Evolutionary conservation across 164 flowering plant species (phyloP).

Genomic region (Annona squamosa): DNA sequence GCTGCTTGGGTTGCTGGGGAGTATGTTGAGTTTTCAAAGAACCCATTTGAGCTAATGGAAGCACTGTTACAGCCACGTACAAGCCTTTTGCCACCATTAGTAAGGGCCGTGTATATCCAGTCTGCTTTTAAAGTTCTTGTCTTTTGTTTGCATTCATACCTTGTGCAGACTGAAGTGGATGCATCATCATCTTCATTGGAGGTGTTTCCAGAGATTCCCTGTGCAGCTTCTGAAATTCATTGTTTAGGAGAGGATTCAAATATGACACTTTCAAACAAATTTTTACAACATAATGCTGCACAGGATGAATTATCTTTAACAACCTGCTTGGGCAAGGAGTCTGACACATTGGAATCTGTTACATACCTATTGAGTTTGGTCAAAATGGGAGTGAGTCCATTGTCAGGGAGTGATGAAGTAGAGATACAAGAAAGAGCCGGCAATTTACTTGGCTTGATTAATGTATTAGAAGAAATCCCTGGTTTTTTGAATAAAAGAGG

Average conservation of each 20-base stretch:
- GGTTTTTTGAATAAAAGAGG: constrained; percentile 24
- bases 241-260: constrained; percentile 23
- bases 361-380: constrained; percentile 36
- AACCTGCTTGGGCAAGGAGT: constrained; percentile 12
- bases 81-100: constrained; percentile 60
- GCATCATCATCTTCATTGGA: constrained; percentile 21
- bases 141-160: constrained; percentile 45
- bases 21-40: constrained; percentile 65
- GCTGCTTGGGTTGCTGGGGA: constrained; percentile 95
- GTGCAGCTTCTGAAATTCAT: constrained; percentile 14
- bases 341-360: constrained; percentile 40
- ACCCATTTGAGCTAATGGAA: constrained; percentile 71
- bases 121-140: constrained; percentile 69
- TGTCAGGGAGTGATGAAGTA: constrained; percentile 54
- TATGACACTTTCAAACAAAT: constrained; percentile 17
- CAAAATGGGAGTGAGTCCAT: constrained; percentile 54
- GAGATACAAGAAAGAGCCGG: constrained; percentile 74
- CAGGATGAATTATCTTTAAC: constrained; percentile 10
- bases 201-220: constrained; percentile 17
- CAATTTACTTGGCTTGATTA: constrained; percentile 61
- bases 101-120: constrained; percentile 77
- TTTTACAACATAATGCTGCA: constrained; percentile 16
- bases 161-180: constrained; percentile 21
- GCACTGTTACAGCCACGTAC: constrained; percentile 87
- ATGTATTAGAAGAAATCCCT: constrained; percentile 37